A percentile compares a stretch with the other conserved stretches of the same genome.
Conservation (phyloP, 345 rosid species). For the Viola odorata region DNA sequence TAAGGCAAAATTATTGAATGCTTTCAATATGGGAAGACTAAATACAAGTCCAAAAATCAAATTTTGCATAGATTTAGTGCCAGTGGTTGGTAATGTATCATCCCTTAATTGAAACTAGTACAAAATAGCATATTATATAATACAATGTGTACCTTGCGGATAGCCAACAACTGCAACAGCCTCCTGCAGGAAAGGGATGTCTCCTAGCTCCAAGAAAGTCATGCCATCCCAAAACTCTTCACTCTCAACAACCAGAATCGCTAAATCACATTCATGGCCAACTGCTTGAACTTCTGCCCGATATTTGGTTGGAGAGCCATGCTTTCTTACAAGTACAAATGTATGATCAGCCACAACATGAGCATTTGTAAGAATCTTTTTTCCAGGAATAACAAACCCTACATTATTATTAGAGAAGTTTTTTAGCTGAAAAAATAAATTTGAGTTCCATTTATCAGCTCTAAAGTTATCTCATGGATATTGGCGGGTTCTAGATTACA, state of each 20-base stretch:
- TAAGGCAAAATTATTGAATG: too few species aligned
- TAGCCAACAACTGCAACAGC: constrained; percentile 83
- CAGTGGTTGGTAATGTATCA: too few species aligned
- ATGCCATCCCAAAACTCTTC: constrained; percentile 59
- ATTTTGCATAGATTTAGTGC: too few species aligned
- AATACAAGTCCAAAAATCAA: too few species aligned
- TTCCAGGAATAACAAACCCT: constrained; percentile 64
- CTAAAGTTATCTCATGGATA: not conserved
- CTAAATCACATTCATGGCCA: constrained; percentile 87
- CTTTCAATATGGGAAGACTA: too few species aligned
- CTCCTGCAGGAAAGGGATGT: constrained; percentile 66
- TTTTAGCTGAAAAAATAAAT: not conserved
- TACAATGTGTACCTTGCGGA: constrained; percentile 60
- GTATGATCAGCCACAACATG: constrained; percentile 87
- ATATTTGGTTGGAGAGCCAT: constrained; percentile 67
- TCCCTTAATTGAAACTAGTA: too few species aligned
- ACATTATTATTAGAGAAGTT: not conserved
- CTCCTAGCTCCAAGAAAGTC: constrained; percentile 68
- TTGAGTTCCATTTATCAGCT: constrained; percentile 1
- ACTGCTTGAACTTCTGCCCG: constrained; percentile 64
- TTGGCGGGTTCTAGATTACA: not conserved
- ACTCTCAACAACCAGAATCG: constrained; percentile 60
- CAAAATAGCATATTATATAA: not conserved
- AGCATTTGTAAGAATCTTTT: constrained; percentile 71
- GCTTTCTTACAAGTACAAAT: constrained; percentile 78